Conservation (phyloP, 768 basidiomycete genomes). For the Neoboletus brunneissimus region DNA sequence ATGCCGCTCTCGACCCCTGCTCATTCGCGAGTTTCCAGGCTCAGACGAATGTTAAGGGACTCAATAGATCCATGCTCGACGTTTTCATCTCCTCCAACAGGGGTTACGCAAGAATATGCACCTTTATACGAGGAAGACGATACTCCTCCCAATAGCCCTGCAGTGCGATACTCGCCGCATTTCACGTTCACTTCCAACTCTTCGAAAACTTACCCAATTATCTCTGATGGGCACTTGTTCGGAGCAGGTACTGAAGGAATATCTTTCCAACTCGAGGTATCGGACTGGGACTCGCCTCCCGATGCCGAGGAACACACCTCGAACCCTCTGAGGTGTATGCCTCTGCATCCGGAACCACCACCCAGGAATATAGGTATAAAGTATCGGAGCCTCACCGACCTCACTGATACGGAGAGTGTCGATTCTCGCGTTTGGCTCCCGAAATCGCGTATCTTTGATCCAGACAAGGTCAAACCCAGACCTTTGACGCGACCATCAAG, state of each 20-base stretch:
- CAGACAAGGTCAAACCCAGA: constrained; percentile 25
- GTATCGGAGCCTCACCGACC: constrained; percentile 20
- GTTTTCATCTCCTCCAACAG: constrained; percentile 27
- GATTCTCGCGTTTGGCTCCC: constrained; percentile 32
- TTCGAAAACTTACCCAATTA: constrained; percentile 17
- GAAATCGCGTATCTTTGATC: constrained; percentile 23
- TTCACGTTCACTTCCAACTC: constrained; percentile 17
- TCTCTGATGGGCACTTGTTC: background rate
- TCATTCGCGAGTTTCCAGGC: constrained; percentile 3
- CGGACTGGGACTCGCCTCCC: constrained; percentile 5
- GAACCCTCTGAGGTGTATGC: constrained; percentile 3
- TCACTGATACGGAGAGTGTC: constrained; percentile 7
- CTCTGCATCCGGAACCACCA: constrained; percentile 4
- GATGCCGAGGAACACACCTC: constrained; percentile 13
- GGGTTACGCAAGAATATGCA: constrained; percentile 18
- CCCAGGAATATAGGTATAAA: constrained; percentile 16
- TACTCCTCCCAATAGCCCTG: constrained; percentile 5
- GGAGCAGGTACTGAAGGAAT: background rate
- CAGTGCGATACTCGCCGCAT: constrained; percentile 10
- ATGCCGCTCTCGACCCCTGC: background rate
- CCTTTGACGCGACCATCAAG: constrained; percentile 25
- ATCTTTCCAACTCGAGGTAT: constrained; percentile 2
- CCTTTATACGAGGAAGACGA: constrained; percentile 19
- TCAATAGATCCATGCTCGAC: constrained; percentile 5
- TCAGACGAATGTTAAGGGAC: constrained; percentile 11